These are phyloP conservation scores for Suillus placidus DNA, from an alignment of 768 basidiomycete species.

Conservation along the genomic window DNA sequence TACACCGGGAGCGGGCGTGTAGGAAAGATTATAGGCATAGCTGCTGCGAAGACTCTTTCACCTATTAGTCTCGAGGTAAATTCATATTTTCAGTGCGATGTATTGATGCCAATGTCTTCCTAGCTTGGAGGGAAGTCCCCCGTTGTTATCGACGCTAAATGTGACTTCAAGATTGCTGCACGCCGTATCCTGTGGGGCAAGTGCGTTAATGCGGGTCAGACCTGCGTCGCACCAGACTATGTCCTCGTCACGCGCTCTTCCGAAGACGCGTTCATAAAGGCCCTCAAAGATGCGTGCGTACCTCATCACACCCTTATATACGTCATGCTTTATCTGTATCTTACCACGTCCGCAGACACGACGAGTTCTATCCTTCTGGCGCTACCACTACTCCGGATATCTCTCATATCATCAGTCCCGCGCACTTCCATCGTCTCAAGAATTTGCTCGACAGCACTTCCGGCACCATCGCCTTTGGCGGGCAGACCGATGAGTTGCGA, in stretches of 20 bases:
- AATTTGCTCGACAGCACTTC: slow-evolving; percentile 64
- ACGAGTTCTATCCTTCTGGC: slow-evolving; percentile 45
- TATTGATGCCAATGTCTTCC: neutral
- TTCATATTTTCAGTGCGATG: neutral
- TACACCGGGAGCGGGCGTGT: slow-evolving; percentile 69
- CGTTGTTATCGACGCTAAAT: slow-evolving; percentile 69
- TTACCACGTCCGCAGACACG: slow-evolving; percentile 18
- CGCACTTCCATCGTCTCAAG: slow-evolving; percentile 63
- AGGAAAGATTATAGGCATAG: slow-evolving; percentile 66
- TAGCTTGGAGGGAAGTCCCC: slow-evolving; percentile 77
- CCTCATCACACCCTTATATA: neutral
- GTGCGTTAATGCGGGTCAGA: slow-evolving; percentile 73
- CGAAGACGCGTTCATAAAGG: slow-evolving; percentile 44
- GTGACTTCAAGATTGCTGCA: slow-evolving; percentile 66
- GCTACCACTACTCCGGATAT: slow-evolving; percentile 47
- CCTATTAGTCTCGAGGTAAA: slow-evolving; percentile 62
- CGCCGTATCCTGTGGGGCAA: slow-evolving; percentile 86
- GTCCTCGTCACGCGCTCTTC: slow-evolving; percentile 45
- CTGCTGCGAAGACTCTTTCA: slow-evolving; percentile 77
- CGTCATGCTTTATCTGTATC: neutral
- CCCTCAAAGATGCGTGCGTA: slow-evolving; percentile 46
- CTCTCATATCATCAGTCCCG: slow-evolving; percentile 52
- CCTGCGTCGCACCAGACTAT: slow-evolving; percentile 68
- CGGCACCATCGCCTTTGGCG: slow-evolving; percentile 68
- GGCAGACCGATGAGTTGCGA: slow-evolving; percentile 55